phyloP scores from a whole-genome alignment of 345 rosid genomes.

The Pseudoturritis turrita region DNA sequence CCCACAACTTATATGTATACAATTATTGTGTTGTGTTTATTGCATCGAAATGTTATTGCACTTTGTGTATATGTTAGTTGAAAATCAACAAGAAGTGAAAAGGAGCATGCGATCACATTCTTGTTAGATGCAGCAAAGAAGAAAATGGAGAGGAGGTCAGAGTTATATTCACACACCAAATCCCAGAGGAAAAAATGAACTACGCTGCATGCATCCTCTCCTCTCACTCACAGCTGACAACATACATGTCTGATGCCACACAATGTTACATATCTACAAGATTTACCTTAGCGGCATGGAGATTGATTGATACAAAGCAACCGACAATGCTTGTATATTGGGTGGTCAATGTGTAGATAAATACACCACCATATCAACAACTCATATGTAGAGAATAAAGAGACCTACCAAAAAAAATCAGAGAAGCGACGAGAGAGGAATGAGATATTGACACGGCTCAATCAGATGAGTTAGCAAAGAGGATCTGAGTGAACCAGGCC shows the following conservation, averaged over 20 bases:
- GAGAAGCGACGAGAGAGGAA: conserved; percentile 39
- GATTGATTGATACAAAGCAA: not conserved
- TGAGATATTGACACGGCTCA: conserved; percentile 93
- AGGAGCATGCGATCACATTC: not conserved
- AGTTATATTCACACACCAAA: not conserved
- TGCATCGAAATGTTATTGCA: not conserved
- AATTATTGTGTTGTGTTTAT: not conserved
- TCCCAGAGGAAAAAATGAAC: not conserved
- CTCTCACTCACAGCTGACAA: too few species aligned
- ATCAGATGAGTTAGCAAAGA: conserved; percentile 38
- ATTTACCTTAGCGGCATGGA: not conserved
- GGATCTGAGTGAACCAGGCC: conserved; percentile 83
- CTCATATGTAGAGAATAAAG: not conserved
- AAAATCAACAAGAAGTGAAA: not conserved
- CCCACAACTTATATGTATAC: not conserved
- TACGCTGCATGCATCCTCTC: not conserved
- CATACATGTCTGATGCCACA: not conserved
- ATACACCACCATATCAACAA: not conserved
- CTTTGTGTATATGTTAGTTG: not conserved
- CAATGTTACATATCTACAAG: not conserved
- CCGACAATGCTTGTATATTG: not conserved
- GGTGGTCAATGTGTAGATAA: not conserved
- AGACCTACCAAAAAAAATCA: not conserved
- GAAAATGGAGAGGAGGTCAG: not conserved
- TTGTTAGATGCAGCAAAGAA: not conserved